Evolutionary conservation across 164 flowering plant species (phyloP), one percentile per base, ranked within the genome.

Genomic region (Umbilicus rupestris): DNA sequence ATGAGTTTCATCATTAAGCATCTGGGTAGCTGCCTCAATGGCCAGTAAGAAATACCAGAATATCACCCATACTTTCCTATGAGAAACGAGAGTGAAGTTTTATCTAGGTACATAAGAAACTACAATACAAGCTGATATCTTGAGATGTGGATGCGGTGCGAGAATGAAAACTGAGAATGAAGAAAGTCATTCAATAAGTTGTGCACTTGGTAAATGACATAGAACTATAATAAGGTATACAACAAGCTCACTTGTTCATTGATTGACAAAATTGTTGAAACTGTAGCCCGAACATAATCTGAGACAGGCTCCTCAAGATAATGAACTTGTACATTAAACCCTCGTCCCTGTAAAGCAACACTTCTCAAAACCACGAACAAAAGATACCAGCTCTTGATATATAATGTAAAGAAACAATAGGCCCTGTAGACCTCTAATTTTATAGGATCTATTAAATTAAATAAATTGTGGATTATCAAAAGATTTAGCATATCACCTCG

Each of bases 21-120:
- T 67, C 69, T 80, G 84, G 55, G 80, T 81, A 66, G 96, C 90
- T 70, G 96, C 82, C 75, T 94, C 94, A 72, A 94, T 94, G 96
- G 70, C 99, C 99, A 14, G 97, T 91, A 52, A 94, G 92, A 78
- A 94, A 91, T 66, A 90, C 90, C 66, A 94, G 78, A 69, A 94
- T 79, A 82, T 94, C 96, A 7, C 99, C 99, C 72, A 75, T 68
- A 19, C 97, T 86, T 71, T 89, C 96, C 99, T 94, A 69, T 11
- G 69, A 14, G 52, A 67, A 62, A 75, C 39, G 63, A 59, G 24
- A 66, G 69, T 31, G 60, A 19, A 41, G 3, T n/a, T n/a, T n/a
- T n/a, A 1, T 24, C 16, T 24, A 24, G 29, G 30, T 1, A 24
- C 58, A 22, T 52, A 52, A 7, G 31, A 47, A 19, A 47, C n/a